Evolutionary conservation across 768 basidiomycete species (phyloP).

Genomic region (Rhizopogon sp.): DNA sequence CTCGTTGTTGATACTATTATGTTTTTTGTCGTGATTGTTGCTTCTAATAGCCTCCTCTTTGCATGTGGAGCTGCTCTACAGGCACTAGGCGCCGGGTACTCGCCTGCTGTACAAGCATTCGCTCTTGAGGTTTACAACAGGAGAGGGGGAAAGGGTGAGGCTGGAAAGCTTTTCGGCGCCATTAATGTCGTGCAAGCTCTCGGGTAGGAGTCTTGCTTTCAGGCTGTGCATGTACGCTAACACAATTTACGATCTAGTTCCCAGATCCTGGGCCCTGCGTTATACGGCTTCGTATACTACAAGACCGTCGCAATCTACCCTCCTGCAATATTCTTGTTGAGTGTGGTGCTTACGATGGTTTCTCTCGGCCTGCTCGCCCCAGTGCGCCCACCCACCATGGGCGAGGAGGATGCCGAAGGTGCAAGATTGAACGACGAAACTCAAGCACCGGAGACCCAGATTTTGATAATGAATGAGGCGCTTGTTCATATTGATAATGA

Average conservation of each 20-base stretch:
- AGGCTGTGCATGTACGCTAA: neutral
- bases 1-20: conserved; percentile 49
- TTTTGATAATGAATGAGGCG: neutral
- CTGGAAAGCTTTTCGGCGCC: conserved; percentile 76
- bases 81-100: conserved; percentile 56
- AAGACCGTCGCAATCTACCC: conserved; percentile 69
- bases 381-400: conserved; percentile 35
- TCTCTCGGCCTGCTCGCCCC: conserved; percentile 42
- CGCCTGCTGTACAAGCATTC: conserved; percentile 66
- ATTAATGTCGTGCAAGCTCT: conserved; percentile 70
- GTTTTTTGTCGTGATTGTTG: conserved; percentile 46
- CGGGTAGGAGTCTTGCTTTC: conserved; percentile 33
- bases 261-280: conserved; percentile 63
- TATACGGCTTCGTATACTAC: conserved; percentile 72
- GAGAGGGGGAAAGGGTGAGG: conserved; percentile 49
- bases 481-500: neutral
- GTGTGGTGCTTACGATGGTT: conserved; percentile 32
- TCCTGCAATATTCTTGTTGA: conserved; percentile 62
- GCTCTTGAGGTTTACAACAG: conserved; percentile 60
- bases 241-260: conserved; percentile 32
- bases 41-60: conserved; percentile 45
- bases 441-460: neutral
- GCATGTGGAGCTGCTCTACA: conserved; percentile 42
- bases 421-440: neutral
- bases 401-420: conserved; percentile 1